Conservation (phyloP, 2,329 filamentous ascomycete genomes). For the Purpureocillium takamizusanense region DNA sequence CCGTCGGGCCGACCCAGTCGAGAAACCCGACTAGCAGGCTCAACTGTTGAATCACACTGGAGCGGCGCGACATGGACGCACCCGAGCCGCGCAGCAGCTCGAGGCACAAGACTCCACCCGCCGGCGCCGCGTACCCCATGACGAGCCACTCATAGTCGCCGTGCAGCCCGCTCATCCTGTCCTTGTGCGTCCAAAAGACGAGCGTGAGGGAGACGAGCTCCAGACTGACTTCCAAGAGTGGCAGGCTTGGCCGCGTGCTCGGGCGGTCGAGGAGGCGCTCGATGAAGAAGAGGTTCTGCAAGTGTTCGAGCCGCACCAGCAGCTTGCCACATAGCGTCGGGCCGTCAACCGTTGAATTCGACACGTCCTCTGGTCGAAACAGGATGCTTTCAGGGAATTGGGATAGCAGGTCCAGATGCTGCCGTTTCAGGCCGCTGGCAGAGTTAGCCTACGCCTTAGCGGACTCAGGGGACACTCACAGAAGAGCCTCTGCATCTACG, state of each 20-base stretch:
- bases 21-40: slow-evolving; percentile 40
- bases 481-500: background rate
- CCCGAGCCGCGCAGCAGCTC: slow-evolving; percentile 34
- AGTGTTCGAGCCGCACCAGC: slow-evolving; percentile 36
- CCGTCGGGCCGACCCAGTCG: slow-evolving; percentile 35
- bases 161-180: slow-evolving; percentile 27
- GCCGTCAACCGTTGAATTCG: background rate
- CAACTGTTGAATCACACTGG: slow-evolving; percentile 39
- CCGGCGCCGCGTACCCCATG: slow-evolving; percentile 39
- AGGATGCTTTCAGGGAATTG: background rate
- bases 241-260: slow-evolving; percentile 21
- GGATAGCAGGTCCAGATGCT: background rate
- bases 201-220: slow-evolving; percentile 36
- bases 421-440: background rate
- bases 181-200: slow-evolving; percentile 36
- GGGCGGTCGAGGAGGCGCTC: slow-evolving; percentile 43
- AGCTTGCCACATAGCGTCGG: slow-evolving; percentile 30
- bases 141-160: slow-evolving; percentile 36
- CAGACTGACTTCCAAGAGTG: slow-evolving; percentile 31
- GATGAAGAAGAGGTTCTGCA: slow-evolving; percentile 49
- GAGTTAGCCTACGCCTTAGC: background rate
- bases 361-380: background rate
- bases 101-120: slow-evolving; percentile 38
- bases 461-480: background rate
- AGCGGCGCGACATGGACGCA: slow-evolving; percentile 28